Percentiles rank a stretch among this genome's conserved stretches.
These are phyloP conservation scores for Mycena sanguinolenta DNA, from an alignment of 768 basidiomycete species.

Conservation along the genomic window DNA sequence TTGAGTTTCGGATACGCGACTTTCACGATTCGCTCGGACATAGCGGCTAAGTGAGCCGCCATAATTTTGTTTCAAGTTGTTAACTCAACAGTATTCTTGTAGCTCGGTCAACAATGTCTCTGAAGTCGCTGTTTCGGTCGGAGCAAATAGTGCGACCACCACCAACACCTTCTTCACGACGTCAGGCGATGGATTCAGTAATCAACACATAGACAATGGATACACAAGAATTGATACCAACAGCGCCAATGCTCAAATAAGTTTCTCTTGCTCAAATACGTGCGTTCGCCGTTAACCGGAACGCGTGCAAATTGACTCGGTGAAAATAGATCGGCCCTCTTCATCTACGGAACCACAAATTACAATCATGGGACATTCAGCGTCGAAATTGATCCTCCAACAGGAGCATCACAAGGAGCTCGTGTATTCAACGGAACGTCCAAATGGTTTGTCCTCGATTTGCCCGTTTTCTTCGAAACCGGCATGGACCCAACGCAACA, in stretches of 20 bases:
- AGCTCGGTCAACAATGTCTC: constrained; percentile 28
- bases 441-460: constrained; percentile 39
- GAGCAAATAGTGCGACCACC: constrained; percentile 18
- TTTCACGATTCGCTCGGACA: constrained; percentile 30
- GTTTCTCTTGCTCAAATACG: constrained; percentile 34
- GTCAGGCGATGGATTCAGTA: constrained; percentile 28
- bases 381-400: constrained; percentile 30
- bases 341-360: constrained; percentile 38
- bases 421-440: constrained; percentile 40
- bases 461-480: constrained; percentile 36
- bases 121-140: constrained; percentile 25
- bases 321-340: constrained; percentile 31
- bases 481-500: constrained; percentile 34
- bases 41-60: neutral
- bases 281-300: constrained; percentile 16
- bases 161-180: constrained; percentile 35
- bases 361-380: constrained; percentile 36
- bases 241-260: constrained; percentile 22
- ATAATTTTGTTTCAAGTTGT: neutral
- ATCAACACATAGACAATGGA: constrained; percentile 28
- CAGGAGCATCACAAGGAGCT: constrained; percentile 31
- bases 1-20: constrained; percentile 30
- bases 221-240: constrained; percentile 36
- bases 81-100: neutral
- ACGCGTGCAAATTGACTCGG: neutral